Percentiles rank a stretch among this genome's conserved stretches.
Conservation (phyloP, 495 filamentous ascomycete species). For the Sabuloglossum arenarium region DNA sequence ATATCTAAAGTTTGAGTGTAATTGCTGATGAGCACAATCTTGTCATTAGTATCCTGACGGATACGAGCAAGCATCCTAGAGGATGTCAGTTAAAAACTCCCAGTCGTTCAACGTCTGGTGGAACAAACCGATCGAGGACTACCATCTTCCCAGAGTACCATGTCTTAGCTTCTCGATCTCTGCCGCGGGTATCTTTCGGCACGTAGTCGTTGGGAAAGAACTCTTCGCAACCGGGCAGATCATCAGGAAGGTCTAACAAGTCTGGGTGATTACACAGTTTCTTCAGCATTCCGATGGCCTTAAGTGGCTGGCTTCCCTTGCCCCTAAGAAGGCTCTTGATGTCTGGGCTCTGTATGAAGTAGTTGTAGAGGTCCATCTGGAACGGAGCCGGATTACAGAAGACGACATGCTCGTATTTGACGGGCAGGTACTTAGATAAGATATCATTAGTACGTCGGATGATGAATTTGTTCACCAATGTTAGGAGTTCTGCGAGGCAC, state of each 20-base stretch:
- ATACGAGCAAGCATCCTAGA: constrained; percentile 82
- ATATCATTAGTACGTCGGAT: constrained; percentile 97
- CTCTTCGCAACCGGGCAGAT: constrained; percentile 73
- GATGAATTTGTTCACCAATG: constrained; percentile 92
- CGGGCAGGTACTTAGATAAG: constrained; percentile 87
- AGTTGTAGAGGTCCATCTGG: constrained; percentile 81
- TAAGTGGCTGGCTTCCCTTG: constrained; percentile 89
- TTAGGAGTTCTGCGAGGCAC: constrained; percentile 57
- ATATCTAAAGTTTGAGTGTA: constrained; percentile 94
- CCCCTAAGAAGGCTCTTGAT: constrained; percentile 83
- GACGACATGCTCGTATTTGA: constrained; percentile 99
- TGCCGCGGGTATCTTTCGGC: constrained; percentile 65
- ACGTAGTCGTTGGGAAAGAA: constrained; percentile 76
- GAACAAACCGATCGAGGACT: constrained; percentile 55
- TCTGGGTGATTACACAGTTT: constrained; percentile 99
- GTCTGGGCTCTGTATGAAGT: constrained; percentile 90
- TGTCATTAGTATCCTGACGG: constrained; percentile 90
- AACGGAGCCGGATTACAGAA: constrained; percentile 93
- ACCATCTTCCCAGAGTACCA: constrained; percentile 99
- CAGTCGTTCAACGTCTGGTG: background rate
- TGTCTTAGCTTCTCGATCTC: constrained; percentile 78
- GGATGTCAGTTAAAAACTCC: background rate
- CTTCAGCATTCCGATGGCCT: constrained; percentile 89
- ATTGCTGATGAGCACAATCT: constrained; percentile 97
- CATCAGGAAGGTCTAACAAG: constrained; percentile 60